These are phyloP conservation scores for Globomyces pollinis-pini DNA, from an alignment of 192 early-diverging fungal species.

Conservation along the genomic window DNA sequence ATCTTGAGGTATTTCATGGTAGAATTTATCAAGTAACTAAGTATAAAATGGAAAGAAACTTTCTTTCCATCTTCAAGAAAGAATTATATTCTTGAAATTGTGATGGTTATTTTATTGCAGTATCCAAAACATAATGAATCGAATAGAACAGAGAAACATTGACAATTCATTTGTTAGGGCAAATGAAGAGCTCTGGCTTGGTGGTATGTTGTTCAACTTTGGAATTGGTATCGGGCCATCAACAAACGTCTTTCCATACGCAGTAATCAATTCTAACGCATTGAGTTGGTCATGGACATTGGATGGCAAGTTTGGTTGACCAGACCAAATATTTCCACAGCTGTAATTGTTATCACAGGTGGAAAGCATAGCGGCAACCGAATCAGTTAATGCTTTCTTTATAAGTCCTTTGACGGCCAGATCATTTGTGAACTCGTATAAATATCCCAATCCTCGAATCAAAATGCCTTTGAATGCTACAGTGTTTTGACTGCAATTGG, in stretches of 20 bases:
- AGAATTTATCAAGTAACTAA: no score
- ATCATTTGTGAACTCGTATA: background rate
- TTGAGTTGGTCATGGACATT: background rate
- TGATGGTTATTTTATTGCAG: no score
- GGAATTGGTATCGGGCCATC: no score
- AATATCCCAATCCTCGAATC: background rate
- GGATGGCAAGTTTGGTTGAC: background rate
- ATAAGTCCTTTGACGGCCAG: conserved; percentile 12
- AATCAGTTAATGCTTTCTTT: conserved; percentile 13
- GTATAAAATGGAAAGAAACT: no score
- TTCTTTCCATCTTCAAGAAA: no score
- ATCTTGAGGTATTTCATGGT: no score
- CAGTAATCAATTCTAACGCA: conserved; percentile 7
- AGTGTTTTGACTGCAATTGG: background rate
- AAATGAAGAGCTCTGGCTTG: no score
- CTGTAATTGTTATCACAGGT: conserved; percentile 19
- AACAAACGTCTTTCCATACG: conserved; percentile 1
- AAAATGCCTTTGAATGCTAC: background rate
- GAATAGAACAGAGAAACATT: no score
- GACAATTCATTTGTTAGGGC: no score
- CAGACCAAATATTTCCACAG: conserved; percentile 17
- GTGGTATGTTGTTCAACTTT: no score
- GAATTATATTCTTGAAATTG: no score
- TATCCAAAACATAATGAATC: no score
- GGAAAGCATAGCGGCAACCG: conserved; percentile 11